Evolutionary conservation across 2,329 filamentous ascomycete species (phyloP), one percentile per base, ranked within the genome.

Genomic region (Curvularia sp.): DNA sequence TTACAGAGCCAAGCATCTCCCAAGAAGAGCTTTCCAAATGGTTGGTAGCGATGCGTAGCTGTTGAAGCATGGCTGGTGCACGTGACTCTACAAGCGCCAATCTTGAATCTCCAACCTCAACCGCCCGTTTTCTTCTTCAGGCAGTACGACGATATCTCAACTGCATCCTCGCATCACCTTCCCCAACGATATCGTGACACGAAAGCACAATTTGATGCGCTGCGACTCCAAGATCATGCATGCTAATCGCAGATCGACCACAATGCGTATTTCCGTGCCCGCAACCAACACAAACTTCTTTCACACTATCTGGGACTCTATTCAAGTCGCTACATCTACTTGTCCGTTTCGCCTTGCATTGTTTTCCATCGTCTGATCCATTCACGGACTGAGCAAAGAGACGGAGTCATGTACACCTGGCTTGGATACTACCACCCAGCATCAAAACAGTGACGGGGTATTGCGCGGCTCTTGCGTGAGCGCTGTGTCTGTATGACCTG

Each of bases 21-120:
- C 41, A 43, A 25, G 39, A n/a, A 2, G 25, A 9, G 10, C 41
- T 25, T 43, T 13, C 8, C 41, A n/a, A 3, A 36, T 13, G 41
- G 21, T 43, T 43, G 10, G 41, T 21, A 43, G 18, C 8, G 27
- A 30, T 32, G n/a, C 27, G n/a, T 30, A 46, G 9, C 27, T 32
- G 21, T 27, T 12, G 15, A 15, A 28, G 36, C 46, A 49, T n/a
- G 23, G 32, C 18, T 12, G 21, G 15, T 21, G 52, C 59, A 61
- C 56, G 59, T 61, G 59, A 61, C 52, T 6, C 25, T 43, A 32
- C 45, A 58, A 55, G 50, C 48, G 59, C 42, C 55, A 43, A 43
- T n/a, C 19, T 49, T 38, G 27, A 49, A 25, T 55, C 25, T 28
- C 32, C 52, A 59, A 57, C 55, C 43, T 57, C 55, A 57, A 46